phyloP scores from a whole-genome alignment of 805 yeast genomes.

The Tetrapisispora iriomotensis region DNA sequence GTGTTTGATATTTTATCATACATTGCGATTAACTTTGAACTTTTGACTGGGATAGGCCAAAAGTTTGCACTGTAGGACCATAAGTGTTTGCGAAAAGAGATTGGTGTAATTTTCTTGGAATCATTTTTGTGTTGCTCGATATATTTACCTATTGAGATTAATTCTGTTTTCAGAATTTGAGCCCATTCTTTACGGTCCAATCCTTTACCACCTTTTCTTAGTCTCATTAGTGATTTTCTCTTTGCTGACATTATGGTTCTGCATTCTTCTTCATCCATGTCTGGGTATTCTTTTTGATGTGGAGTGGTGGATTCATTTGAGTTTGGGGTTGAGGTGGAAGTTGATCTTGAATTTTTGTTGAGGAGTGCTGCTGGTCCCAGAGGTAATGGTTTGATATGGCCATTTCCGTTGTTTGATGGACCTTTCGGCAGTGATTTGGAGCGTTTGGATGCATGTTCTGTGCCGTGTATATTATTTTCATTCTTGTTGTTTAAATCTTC shows the following conservation, averaged over 20 bases:
- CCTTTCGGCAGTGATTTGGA: constrained; percentile 23
- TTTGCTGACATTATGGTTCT: constrained; percentile 54
- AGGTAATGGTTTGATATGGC: constrained; percentile 19
- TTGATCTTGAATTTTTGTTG: constrained; percentile 6
- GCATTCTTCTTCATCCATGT: constrained; percentile 68
- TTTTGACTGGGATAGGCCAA: constrained; percentile 84
- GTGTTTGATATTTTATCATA: constrained; percentile 42
- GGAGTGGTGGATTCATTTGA: constrained; percentile 5
- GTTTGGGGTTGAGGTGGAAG: neutral
- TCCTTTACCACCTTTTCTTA: constrained; percentile 63
- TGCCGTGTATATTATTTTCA: constrained; percentile 2
- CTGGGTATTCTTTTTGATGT: constrained; percentile 45
- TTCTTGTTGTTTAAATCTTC: neutral
- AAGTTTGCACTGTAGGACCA: constrained; percentile 79
- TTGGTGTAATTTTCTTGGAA: constrained; percentile 24
- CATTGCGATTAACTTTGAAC: constrained; percentile 66
- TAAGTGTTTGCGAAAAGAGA: constrained; percentile 47
- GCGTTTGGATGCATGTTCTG: constrained; percentile 13
- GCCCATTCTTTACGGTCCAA: constrained; percentile 72
- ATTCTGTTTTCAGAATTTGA: constrained; percentile 49
- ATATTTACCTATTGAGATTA: constrained; percentile 60
- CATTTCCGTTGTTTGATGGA: constrained; percentile 16
- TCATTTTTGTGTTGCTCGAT: constrained; percentile 36
- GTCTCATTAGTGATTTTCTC: constrained; percentile 49
- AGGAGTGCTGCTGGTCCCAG: constrained; percentile 9